phyloP scores from a whole-genome alignment of 192 early-diverging fungal species.

The Pilaira anomala region DNA sequence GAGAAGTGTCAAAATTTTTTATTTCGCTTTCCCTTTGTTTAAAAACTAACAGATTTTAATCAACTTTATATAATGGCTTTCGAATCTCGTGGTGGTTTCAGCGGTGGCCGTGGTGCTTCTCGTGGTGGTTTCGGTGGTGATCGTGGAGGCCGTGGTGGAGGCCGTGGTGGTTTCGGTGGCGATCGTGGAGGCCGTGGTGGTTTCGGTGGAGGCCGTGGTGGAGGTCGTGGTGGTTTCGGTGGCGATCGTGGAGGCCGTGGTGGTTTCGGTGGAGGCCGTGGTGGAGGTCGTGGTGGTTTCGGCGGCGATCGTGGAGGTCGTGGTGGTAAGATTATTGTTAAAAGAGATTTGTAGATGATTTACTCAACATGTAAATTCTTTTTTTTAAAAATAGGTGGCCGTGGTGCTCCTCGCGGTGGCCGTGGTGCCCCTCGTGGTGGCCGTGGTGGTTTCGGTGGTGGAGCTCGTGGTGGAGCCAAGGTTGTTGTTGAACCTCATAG shows the following conservation, averaged over 20 bases:
- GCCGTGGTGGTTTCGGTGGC: slow-evolving; percentile 38
- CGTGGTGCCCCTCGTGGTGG: slow-evolving; percentile 37
- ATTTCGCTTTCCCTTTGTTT: neutral
- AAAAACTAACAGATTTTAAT: slow-evolving; percentile 14
- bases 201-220: no score
- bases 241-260: slow-evolving; percentile 28
- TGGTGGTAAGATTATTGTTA: neutral
- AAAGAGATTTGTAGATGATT: neutral
- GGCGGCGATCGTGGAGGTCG: slow-evolving; percentile 1
- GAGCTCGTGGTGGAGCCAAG: slow-evolving; percentile 88
- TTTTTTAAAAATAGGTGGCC: slow-evolving; percentile 5
- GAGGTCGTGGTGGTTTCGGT: neutral
- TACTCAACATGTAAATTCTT: neutral
- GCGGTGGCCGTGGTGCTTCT: neutral
- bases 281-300: slow-evolving; percentile 26
- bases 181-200: slow-evolving; percentile 1
- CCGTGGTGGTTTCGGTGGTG: slow-evolving; percentile 61
- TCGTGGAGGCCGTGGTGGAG: slow-evolving; percentile 49
- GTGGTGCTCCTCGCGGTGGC: slow-evolving; percentile 33
- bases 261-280: slow-evolving; percentile 26
- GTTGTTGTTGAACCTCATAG: slow-evolving; percentile 97
- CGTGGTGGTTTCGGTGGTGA: slow-evolving; percentile 43
- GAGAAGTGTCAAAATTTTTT: no score
- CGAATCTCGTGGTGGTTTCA: slow-evolving; percentile 29
- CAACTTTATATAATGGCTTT: slow-evolving; percentile 25